Base-by-base conservation (phyloP, 176 grass and related monocot species). In the Oryza longistaminata region DNA sequence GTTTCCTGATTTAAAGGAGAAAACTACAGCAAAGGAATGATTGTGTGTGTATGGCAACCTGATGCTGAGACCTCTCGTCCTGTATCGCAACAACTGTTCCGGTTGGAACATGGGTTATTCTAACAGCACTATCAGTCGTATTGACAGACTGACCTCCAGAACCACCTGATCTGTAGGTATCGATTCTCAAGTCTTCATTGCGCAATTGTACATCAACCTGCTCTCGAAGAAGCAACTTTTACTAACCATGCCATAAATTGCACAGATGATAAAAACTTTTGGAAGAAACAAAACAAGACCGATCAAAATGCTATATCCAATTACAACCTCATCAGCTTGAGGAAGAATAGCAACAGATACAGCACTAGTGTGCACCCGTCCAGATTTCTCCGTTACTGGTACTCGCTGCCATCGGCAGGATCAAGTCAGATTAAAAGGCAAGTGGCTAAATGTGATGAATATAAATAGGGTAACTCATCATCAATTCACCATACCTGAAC, bases 41-140 rank as follows among this genome's bases (percentile, higher is more conserved):
- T 33, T 49, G 22, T 72, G 35, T 68, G 40, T 29, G 39, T 49
- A 24, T 74, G 64, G 55, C 7, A 74, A 98, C 96, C 91, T 89
- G 91, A 86, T 98, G 96, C 29, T 98, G 96, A 45, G 93, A 98
- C 86, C 96, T 98, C 92, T 98, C 96, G 7, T 98, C 93, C 94
- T 98, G 96, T 84, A 98, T 98, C 55, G 96, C 96, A 68, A 94
- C 91, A 17, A 85, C 81, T 24, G 89, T 94, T 89, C 93, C 91
- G 11, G 96, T 90, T 49, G 96, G 96, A 81, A 98, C 82, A 76
- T 98, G 96, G 68, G 90, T 98, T 85, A 98, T 77, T 87, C 96
- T 94, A 73, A 99, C 96, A 72, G 93, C 96, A 82, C 96, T 96
- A 50, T 96, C 87, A 24, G 96, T 99, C 24, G 96, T 98, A 79